Evolutionary conservation across 768 basidiomycete genomes (phyloP).

Genomic region (Hericium erinaceus): DNA sequence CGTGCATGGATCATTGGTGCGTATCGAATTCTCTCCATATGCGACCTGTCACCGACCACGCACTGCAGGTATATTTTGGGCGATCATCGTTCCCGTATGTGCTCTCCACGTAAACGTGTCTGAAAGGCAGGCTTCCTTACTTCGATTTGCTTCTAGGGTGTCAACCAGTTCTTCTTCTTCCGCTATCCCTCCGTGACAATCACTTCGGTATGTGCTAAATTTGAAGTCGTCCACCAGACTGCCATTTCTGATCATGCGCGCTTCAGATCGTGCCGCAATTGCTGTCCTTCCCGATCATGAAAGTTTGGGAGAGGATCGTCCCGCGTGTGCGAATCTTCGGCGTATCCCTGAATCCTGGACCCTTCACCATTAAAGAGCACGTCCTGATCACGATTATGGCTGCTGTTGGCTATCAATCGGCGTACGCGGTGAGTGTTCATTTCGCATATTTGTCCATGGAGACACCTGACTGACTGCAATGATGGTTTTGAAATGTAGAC

Average conservation of each 20-base stretch:
- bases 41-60: conserved; percentile 9
- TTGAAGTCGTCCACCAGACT: not conserved
- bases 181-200: conserved; percentile 27
- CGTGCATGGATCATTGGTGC: conserved; percentile 38
- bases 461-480: not conserved
- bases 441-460: too few species aligned
- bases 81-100: not conserved
- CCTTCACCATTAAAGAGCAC: conserved; percentile 73
- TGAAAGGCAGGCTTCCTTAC: conserved; percentile 3
- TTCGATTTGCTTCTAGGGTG: conserved; percentile 12
- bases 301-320: conserved; percentile 52
- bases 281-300: conserved; percentile 59
- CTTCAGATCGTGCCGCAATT: conserved; percentile 58
- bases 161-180: conserved; percentile 46
- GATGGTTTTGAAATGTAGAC: conserved; percentile 15
- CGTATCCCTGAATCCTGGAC: conserved; percentile 60
- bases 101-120: not conserved
- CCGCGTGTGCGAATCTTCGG: conserved; percentile 49
- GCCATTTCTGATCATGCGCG: conserved; percentile 1
- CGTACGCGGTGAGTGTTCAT: conserved; percentile 40
- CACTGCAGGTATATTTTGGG: not conserved
- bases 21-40: conserved; percentile 71
- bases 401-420: conserved; percentile 46
- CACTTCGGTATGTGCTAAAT: not conserved
- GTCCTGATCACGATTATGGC: conserved; percentile 71